Percentiles rank a stretch among this genome's conserved stretches.
phyloP scores from a whole-genome alignment of 305 asterid species.

The Plantago coronopus region DNA sequence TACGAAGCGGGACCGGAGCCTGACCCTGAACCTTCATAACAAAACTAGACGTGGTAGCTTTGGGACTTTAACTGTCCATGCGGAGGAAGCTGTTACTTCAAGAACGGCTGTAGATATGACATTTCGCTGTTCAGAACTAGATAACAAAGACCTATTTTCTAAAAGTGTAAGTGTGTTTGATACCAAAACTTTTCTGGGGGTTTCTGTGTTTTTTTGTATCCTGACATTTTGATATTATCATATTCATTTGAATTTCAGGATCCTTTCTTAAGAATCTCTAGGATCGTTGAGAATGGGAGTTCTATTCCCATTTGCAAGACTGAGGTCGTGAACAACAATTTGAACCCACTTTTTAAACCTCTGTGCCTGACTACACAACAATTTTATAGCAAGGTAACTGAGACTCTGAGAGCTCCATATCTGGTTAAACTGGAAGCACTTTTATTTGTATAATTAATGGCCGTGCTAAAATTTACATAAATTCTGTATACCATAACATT shows the following conservation, averaged over 20 bases:
- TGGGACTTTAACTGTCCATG: slow-evolving; percentile 58
- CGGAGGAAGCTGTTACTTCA: slow-evolving; percentile 70
- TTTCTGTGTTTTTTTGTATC: not conserved
- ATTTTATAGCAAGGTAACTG: slow-evolving; percentile 51
- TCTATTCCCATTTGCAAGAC: slow-evolving; percentile 70
- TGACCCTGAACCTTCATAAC: slow-evolving; percentile 53
- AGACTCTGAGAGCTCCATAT: slow-evolving; percentile 1
- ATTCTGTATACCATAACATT: too few relatives aligned
- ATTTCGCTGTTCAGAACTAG: slow-evolving; percentile 51
- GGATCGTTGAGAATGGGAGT: slow-evolving; percentile 52
- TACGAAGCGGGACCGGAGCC: slow-evolving; percentile 43
- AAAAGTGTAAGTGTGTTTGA: slow-evolving; percentile 52
- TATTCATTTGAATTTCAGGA: slow-evolving; percentile 43
- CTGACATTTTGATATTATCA: slow-evolving; percentile 10
- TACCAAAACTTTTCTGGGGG: not conserved
- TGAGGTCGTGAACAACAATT: slow-evolving; percentile 73
- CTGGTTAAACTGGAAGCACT: not conserved
- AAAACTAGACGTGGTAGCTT: slow-evolving; percentile 41
- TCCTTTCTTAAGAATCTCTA: slow-evolving; percentile 80
- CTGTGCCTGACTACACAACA: slow-evolving; percentile 62
- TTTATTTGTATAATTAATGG: not conserved
- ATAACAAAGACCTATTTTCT: slow-evolving; percentile 67
- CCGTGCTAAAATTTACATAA: not conserved
- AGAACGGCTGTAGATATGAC: slow-evolving; percentile 57
- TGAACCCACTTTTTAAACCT: slow-evolving; percentile 71